Conservation (phyloP, 345 rosid genomes). For the Aquilaria sinensis region DNA sequence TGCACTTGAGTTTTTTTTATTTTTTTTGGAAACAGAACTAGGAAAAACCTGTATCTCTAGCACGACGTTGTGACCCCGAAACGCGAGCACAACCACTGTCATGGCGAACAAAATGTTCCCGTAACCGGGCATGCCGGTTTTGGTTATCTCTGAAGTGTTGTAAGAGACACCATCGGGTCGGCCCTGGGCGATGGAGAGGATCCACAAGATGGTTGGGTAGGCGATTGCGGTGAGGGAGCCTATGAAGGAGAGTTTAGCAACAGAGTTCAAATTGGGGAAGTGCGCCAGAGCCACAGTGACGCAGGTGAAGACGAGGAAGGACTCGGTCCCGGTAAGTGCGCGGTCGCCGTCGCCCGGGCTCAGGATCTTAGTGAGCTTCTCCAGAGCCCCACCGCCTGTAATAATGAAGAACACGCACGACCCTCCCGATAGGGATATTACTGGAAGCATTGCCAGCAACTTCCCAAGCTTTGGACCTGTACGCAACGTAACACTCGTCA, state of each 20-base stretch:
- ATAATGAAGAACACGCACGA: constrained; percentile 41
- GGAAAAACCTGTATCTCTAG: constrained; percentile 51
- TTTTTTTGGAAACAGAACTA: neutral
- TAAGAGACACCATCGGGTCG: constrained; percentile 19
- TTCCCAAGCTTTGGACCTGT: constrained; percentile 49
- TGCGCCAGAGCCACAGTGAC: constrained; percentile 34
- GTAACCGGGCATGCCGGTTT: constrained; percentile 17
- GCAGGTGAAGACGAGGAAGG: constrained; percentile 42
- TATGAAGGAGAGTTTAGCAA: constrained; percentile 27
- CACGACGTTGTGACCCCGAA: constrained; percentile 57
- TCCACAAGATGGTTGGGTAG: constrained; percentile 35
- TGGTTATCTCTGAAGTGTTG: neutral
- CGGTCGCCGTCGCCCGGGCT: constrained; percentile 11
- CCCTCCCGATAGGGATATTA: constrained; percentile 60
- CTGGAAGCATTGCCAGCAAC: constrained; percentile 40
- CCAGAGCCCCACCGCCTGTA: constrained; percentile 30
- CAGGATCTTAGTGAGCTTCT: constrained; percentile 15
- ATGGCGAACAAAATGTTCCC: constrained; percentile 28
- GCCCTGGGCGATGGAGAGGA: constrained; percentile 21
- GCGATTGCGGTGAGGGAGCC: constrained; percentile 34
- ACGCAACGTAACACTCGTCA: too few species aligned
- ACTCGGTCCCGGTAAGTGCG: constrained; percentile 24
- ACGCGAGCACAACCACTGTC: constrained; percentile 37
- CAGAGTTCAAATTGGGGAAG: constrained; percentile 41
- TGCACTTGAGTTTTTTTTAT: neutral